A percentile compares a stretch with the other conserved stretches of the same genome.
These are phyloP conservation scores for Tetracladium setigerum DNA, from an alignment of 495 filamentous ascomycete species.

Conservation along the genomic window DNA sequence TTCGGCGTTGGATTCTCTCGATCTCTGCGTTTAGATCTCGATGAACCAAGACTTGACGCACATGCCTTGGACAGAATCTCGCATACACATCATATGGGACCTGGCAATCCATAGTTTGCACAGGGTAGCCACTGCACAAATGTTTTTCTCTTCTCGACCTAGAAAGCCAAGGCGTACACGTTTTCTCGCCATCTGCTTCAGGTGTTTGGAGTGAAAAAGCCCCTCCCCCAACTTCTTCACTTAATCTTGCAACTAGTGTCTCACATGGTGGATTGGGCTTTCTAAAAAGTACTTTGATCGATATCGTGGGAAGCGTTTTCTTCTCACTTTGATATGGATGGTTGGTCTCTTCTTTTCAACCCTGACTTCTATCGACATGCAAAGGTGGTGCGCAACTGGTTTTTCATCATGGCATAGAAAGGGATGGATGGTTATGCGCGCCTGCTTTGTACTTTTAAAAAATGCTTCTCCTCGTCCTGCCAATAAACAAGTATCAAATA, in stretches of 20 bases:
- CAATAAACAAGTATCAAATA: constrained; percentile 1
- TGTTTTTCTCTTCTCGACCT: constrained; percentile 2
- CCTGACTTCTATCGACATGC: too few species aligned
- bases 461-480: constrained; percentile 11
- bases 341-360: constrained; percentile 1
- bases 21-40: constrained; percentile 17
- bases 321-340: not conserved
- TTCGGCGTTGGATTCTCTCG: constrained; percentile 24
- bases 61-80: constrained; percentile 6
- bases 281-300: constrained; percentile 15
- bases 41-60: constrained; percentile 5
- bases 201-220: too few species aligned
- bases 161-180: too few species aligned
- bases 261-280: not conserved
- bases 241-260: too few species aligned
- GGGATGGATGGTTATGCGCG: constrained; percentile 11
- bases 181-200: too few species aligned
- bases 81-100: constrained; percentile 7
- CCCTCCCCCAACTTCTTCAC: too few species aligned
- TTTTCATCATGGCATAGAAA: constrained; percentile 8
- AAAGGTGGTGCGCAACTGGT: constrained; percentile 6
- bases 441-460: constrained; percentile 20
- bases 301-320: constrained; percentile 4
- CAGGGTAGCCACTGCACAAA: constrained; percentile 17
- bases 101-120: constrained; percentile 15